Evolutionary conservation across 768 basidiomycete species (phyloP).

Genomic region (Suillus cothurnatus): DNA sequence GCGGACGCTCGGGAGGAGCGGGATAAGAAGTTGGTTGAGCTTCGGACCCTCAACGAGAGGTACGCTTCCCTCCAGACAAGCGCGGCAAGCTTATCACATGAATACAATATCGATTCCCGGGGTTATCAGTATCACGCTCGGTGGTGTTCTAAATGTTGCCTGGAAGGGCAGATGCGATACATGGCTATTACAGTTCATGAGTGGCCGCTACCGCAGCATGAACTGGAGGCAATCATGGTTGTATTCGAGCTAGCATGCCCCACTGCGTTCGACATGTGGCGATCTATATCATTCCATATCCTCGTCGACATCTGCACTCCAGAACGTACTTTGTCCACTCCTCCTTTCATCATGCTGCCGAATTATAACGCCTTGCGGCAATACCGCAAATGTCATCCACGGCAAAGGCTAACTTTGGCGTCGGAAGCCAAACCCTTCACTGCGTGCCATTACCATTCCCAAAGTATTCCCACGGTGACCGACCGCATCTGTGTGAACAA

Average conservation of each 20-base stretch:
- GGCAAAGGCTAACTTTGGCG: constrained; percentile 24
- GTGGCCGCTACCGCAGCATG: constrained; percentile 45
- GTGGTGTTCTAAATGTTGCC: constrained; percentile 32
- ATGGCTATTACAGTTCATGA: constrained; percentile 43
- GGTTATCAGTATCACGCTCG: background rate
- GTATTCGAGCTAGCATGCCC: constrained; percentile 49
- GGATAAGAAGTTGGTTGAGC: constrained; percentile 21
- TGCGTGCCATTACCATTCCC: constrained; percentile 17
- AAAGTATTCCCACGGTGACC: constrained; percentile 17
- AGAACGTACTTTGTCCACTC: background rate
- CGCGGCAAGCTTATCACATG: background rate
- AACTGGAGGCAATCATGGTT: constrained; percentile 27
- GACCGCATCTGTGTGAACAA: constrained; percentile 34
- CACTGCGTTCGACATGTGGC: constrained; percentile 44
- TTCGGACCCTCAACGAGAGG: constrained; percentile 19
- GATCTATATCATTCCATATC: constrained; percentile 41
- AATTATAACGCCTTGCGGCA: constrained; percentile 15
- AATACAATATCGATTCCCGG: background rate
- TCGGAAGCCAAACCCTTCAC: constrained; percentile 27
- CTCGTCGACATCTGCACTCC: constrained; percentile 38
- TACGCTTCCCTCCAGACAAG: background rate
- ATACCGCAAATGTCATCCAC: constrained; percentile 19
- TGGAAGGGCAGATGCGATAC: constrained; percentile 15
- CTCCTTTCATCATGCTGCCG: constrained; percentile 18
- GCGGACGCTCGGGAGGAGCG: constrained; percentile 23